Conservation (phyloP, 169 alveolate genomes). For the Cryptosporidium baileyi region DNA sequence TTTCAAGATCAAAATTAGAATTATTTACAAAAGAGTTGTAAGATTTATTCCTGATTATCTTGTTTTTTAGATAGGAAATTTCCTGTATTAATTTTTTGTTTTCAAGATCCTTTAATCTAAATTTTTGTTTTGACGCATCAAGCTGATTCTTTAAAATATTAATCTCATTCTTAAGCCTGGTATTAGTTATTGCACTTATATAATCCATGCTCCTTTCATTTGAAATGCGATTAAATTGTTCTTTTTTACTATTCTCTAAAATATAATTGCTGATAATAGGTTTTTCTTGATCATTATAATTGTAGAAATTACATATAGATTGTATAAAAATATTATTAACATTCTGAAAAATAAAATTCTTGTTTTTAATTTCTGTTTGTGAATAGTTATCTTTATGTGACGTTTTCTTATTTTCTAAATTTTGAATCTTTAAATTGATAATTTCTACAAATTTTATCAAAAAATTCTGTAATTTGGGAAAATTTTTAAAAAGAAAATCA, state of each 20-base stretch:
- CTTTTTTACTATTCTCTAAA: neutral
- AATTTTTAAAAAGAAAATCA: too few relatives aligned
- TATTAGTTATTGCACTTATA: neutral
- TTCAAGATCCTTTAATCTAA: slow-evolving; percentile 27
- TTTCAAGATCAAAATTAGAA: neutral
- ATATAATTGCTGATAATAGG: neutral
- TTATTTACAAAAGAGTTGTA: neutral
- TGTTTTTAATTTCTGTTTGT: neutral
- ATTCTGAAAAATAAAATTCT: neutral
- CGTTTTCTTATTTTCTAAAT: too few relatives aligned
- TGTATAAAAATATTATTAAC: slow-evolving; percentile 21
- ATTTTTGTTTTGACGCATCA: slow-evolving; percentile 33
- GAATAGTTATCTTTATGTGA: too few relatives aligned
- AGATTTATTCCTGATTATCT: slow-evolving; percentile 17
- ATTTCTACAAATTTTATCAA: too few relatives aligned
- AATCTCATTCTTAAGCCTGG: slow-evolving; percentile 61
- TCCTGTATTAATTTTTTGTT: slow-evolving; percentile 13
- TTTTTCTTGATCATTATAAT: neutral
- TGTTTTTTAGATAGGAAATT: slow-evolving; percentile 26
- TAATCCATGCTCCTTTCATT: slow-evolving; percentile 31
- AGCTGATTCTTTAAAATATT: slow-evolving; percentile 26
- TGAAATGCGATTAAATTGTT: neutral
- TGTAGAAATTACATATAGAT: neutral
- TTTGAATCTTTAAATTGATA: too few relatives aligned
- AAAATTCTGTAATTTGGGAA: too few relatives aligned